Conservation (phyloP, 805 yeast genomes). For the Saccharomycopsis sp. region DNA sequence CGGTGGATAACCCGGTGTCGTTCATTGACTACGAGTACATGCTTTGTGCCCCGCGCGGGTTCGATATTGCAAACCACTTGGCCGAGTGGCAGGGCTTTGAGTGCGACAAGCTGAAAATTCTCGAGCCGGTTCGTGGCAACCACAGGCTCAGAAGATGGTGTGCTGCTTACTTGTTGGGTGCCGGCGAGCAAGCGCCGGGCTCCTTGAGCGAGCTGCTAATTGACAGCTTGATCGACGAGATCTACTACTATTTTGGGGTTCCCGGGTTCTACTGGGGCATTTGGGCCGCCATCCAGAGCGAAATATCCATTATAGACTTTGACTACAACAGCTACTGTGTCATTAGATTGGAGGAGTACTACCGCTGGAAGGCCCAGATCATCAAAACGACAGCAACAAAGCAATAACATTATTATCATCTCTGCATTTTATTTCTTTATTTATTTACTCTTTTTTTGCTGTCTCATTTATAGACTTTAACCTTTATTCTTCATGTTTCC, state of each 20-base stretch:
- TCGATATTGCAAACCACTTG: conserved; percentile 66
- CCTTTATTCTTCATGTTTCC: conserved; percentile 80
- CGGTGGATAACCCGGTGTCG: conserved; percentile 34
- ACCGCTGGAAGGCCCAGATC: conserved; percentile 48
- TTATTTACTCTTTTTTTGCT: too few relatives aligned
- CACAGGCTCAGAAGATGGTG: conserved; percentile 49
- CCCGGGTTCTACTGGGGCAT: conserved; percentile 85
- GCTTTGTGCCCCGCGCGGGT: conserved; percentile 64
- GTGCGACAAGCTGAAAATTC: conserved; percentile 54
- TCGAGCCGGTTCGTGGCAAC: conserved; percentile 38
- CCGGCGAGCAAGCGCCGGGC: neutral
- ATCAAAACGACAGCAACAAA: too few relatives aligned
- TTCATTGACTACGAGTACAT: conserved; percentile 69
- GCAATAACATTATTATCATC: neutral
- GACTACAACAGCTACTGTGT: conserved; percentile 56
- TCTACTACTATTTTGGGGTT: conserved; percentile 56
- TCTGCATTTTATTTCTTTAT: too few relatives aligned
- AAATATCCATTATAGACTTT: conserved; percentile 61
- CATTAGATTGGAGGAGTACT: conserved; percentile 55
- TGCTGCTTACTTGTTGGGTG: conserved; percentile 38
- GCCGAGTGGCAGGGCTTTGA: conserved; percentile 80
- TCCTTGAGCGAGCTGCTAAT: conserved; percentile 27
- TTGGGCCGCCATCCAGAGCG: conserved; percentile 71
- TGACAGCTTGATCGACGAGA: conserved; percentile 43
- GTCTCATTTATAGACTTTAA: too few relatives aligned